Conservation (phyloP, 2,329 filamentous ascomycete genomes). For the Xylariaceae sp. region DNA sequence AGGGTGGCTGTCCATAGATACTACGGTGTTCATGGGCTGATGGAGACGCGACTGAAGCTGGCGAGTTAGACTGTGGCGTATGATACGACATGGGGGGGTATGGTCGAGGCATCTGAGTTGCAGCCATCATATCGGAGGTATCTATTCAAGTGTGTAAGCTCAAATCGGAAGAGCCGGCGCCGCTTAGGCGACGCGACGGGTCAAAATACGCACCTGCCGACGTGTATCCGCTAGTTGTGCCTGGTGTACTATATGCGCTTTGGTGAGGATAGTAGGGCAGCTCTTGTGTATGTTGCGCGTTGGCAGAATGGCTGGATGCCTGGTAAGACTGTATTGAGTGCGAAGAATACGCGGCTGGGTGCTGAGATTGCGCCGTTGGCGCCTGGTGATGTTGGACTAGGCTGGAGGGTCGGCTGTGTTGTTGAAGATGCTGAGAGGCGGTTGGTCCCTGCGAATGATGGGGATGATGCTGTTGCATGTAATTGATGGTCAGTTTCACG, state of each 20-base stretch:
- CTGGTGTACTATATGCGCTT: conserved; percentile 77
- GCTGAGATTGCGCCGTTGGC: conserved; percentile 54
- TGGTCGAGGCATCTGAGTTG: conserved; percentile 63
- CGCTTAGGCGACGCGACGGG: too few species aligned
- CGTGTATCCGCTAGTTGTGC: conserved; percentile 76
- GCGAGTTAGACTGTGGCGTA: conserved; percentile 91
- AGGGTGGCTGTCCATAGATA: conserved; percentile 74
- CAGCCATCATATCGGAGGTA: conserved; percentile 63
- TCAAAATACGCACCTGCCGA: conserved; percentile 65
- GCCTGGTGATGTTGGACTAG: conserved; percentile 67
- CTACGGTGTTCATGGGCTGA: conserved; percentile 83
- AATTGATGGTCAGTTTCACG: conserved; percentile 52
- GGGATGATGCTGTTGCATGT: conserved; percentile 72
- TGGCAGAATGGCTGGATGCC: conserved; percentile 56
- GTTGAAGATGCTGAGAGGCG: conserved; percentile 60
- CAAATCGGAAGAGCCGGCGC: too few species aligned
- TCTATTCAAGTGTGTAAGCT: conserved; percentile 36
- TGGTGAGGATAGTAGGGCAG: conserved; percentile 72
- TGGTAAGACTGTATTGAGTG: conserved; percentile 66
- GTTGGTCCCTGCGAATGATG: conserved; percentile 69
- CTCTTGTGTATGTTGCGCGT: conserved; percentile 60
- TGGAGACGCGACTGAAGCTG: conserved; percentile 85
- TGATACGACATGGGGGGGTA: conserved; percentile 90
- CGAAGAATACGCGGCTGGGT: conserved; percentile 63
- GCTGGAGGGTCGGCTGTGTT: conserved; percentile 61